Base-by-base conservation (phyloP, 2,329 filamentous ascomycete genomes). In the Phaeosphaeria sp. region DNA sequence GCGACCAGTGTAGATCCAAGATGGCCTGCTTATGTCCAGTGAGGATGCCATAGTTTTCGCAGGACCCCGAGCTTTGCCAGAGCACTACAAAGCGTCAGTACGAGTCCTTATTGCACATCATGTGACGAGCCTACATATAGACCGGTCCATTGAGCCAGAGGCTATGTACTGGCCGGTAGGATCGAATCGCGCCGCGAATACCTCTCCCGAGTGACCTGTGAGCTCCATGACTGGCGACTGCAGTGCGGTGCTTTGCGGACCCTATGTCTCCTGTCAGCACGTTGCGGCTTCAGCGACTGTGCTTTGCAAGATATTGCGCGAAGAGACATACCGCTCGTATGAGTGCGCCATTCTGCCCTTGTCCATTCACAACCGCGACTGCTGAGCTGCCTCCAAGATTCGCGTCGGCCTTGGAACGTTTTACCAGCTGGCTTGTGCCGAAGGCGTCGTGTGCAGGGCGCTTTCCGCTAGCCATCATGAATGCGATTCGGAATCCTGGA, bases 141-240 rank as follows among this genome's bases (percentile, higher is more conserved):
- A 91, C 69, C 93, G 87, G 75, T 99, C 95, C 91, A 97, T 97
- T 13, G 92, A 95, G 8, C 92, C 94, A 1, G 95, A 98, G 43
- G 95, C 95, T 68, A 98, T 95, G 63, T 92, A 84, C 62, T 93
- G 90, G 44, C 93, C 94, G 2, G 90, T 90, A 2, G 92, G 90
- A 74, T 97, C 92, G 74, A 99, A 99, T 73, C 91, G 90, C 49
- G 92, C 91, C 22, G 92, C 85, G 74, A 98, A 98, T 48, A 99
- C 87, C 80, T 99, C 95, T 20, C 92, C 93, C 30, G 83, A 83
- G 66, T 89, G 87, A 24, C 87, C 86, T 83, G 89, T 90, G 54
- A 99, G 83, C 79, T 98, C 92, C 93, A 98, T 97, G 45, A 97
- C 90, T 1, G 94, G 93, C 56, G 94, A 91, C 76, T 96, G 89